Evolutionary conservation across 2,329 filamentous ascomycete genomes (phyloP).

Genomic region (Chaetothyriales sp.): DNA sequence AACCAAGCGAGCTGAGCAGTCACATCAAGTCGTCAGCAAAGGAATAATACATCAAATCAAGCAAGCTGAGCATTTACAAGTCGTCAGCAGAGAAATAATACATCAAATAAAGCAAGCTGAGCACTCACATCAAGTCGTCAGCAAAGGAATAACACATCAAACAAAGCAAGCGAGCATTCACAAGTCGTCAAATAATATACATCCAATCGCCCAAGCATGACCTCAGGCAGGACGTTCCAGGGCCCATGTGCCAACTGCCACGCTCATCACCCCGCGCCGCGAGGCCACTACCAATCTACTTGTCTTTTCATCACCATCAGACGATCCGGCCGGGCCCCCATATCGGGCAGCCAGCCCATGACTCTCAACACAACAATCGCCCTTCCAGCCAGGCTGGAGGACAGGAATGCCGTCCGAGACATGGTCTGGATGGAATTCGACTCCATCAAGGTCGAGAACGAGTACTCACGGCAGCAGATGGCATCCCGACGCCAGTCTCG

Average conservation of each 20-base stretch:
- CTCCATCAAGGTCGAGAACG: not conserved
- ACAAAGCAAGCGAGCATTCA: too few species aligned
- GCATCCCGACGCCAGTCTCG: not conserved
- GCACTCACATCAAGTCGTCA: too few species aligned
- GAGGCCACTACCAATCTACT: not conserved
- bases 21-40: too few species aligned
- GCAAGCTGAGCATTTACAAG: too few species aligned
- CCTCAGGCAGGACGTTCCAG: not conserved
- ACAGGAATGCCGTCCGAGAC: not conserved
- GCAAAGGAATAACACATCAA: too few species aligned
- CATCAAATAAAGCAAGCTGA: too few species aligned
- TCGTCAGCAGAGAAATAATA: too few species aligned
- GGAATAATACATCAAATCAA: too few species aligned
- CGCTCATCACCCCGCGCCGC: not conserved
- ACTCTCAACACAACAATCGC: not conserved
- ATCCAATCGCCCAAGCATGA: too few species aligned
- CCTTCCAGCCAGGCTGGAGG: not conserved
- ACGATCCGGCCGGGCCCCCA: not conserved
- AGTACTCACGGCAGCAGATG: not conserved
- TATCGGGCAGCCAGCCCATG: not conserved
- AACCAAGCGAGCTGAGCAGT: too few species aligned
- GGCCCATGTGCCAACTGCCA: not conserved
- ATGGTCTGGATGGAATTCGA: not conserved
- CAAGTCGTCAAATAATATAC: too few species aligned
- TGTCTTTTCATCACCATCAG: slow-evolving; percentile 1